Conservation (phyloP, 805 yeast genomes). For the Helenozyma rhizophorensis region DNA sequence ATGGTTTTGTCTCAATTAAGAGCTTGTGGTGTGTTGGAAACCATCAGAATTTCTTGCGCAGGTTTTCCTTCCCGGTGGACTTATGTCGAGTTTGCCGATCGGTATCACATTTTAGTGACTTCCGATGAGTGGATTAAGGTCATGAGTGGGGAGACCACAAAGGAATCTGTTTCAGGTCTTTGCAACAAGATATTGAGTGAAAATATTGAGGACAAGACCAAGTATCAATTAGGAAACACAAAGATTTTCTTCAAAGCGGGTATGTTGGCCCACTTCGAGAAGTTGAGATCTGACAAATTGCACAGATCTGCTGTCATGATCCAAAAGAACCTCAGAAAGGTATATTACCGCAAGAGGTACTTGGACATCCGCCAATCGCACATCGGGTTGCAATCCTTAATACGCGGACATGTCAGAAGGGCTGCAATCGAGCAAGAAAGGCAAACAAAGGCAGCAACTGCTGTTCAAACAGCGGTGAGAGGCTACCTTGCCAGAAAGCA, state of each 20-base stretch:
- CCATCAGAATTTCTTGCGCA: slow-evolving; percentile 93
- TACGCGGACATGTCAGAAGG: slow-evolving; percentile 64
- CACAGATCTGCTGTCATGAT: slow-evolving; percentile 74
- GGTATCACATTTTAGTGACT: slow-evolving; percentile 79
- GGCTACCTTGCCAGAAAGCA: slow-evolving; percentile 45
- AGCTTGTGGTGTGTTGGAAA: slow-evolving; percentile 98
- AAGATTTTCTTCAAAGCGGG: slow-evolving; percentile 97
- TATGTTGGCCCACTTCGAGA: slow-evolving; percentile 87
- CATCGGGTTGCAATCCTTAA: slow-evolving; percentile 51
- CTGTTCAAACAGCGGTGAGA: slow-evolving; percentile 66
- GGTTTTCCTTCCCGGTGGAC: slow-evolving; percentile 98
- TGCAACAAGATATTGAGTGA: slow-evolving; percentile 64
- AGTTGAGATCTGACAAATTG: slow-evolving; percentile 74
- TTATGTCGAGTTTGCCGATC: slow-evolving; percentile 84
- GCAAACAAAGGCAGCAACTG: slow-evolving; percentile 59
- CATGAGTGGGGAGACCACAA: slow-evolving; percentile 46
- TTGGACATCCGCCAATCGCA: slow-evolving; percentile 52
- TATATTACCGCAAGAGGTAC: slow-evolving; percentile 59
- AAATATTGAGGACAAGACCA: slow-evolving; percentile 59
- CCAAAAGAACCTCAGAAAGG: slow-evolving; percentile 75
- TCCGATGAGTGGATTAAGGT: slow-evolving; percentile 66
- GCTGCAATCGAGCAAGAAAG: slow-evolving; percentile 48
- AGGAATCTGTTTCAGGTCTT: slow-evolving; percentile 55
- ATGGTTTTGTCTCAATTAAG: slow-evolving; percentile 94
- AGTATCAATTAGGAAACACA: slow-evolving; percentile 87